Conservation (phyloP, 2,329 filamentous ascomycete genomes). For the Pseudopithomyces chartarum region DNA sequence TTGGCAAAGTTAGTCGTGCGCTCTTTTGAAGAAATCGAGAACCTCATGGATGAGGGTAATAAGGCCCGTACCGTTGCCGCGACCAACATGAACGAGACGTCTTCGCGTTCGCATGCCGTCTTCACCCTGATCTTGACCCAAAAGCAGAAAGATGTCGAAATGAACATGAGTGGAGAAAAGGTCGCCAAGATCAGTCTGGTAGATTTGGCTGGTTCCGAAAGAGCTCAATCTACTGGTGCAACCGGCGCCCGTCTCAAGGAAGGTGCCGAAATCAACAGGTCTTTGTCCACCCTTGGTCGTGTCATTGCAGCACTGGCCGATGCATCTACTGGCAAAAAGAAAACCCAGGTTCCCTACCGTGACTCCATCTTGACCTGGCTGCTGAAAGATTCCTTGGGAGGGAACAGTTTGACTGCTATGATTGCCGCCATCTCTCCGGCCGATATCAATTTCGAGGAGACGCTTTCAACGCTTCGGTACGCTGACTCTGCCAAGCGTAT, state of each 20-base stretch:
- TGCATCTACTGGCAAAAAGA: slow-evolving; percentile 83
- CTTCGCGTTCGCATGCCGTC: slow-evolving; percentile 95
- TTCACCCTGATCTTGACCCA: slow-evolving; percentile 96
- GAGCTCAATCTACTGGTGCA: slow-evolving; percentile 95
- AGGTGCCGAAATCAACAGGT: slow-evolving; percentile 97
- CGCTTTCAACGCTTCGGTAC: slow-evolving; percentile 91
- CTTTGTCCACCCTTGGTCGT: slow-evolving; percentile 91
- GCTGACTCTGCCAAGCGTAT: slow-evolving; percentile 98
- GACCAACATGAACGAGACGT: slow-evolving; percentile 99
- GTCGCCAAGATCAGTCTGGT: slow-evolving; percentile 98
- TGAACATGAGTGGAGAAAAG: slow-evolving; percentile 96
- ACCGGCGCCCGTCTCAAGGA: slow-evolving; percentile 95
- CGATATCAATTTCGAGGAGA: slow-evolving; percentile 99
- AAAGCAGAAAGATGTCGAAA: slow-evolving; percentile 87
- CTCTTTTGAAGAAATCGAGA: slow-evolving; percentile 93
- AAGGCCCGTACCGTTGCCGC: slow-evolving; percentile 97
- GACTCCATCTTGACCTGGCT: slow-evolving; percentile 97
- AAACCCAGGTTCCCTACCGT: slow-evolving; percentile 88
- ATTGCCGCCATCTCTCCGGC: slow-evolving; percentile 98
- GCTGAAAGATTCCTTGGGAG: slow-evolving; percentile 93
- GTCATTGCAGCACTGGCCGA: slow-evolving; percentile 97
- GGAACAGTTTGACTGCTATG: slow-evolving; percentile 99
- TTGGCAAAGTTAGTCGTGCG: slow-evolving; percentile 92
- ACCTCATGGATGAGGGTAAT: slow-evolving; percentile 99
- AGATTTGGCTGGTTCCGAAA: slow-evolving; percentile 95